Evolutionary conservation across 2,329 filamentous ascomycete species (phyloP).

Genomic region (Fusarium nygamai): DNA sequence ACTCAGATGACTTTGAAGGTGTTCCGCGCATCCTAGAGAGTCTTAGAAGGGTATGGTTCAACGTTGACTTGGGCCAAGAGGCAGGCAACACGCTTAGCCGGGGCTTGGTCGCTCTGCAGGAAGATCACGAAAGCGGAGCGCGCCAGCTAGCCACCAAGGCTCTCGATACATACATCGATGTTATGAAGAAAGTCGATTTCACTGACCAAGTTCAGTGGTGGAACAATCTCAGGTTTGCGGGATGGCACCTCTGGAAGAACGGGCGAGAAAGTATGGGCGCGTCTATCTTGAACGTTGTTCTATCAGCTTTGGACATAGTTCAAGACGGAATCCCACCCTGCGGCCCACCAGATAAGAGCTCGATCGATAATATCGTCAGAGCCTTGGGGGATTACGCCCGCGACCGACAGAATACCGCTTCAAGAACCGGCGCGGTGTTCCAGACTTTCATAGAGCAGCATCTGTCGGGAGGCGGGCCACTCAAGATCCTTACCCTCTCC

Average conservation of each 20-base stretch:
- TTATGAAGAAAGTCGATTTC: constrained; percentile 51
- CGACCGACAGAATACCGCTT: constrained; percentile 40
- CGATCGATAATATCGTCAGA: constrained; percentile 33
- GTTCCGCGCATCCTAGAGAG: constrained; percentile 69
- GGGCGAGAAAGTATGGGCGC: constrained; percentile 74
- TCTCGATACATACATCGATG: constrained; percentile 58
- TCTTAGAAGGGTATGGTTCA: constrained; percentile 68
- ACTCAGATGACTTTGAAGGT: constrained; percentile 57
- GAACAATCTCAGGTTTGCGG: constrained; percentile 62
- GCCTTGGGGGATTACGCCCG: constrained; percentile 26
- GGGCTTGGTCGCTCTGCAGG: constrained; percentile 60
- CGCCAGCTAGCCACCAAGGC: constrained; percentile 66
- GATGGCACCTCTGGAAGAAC: constrained; percentile 73
- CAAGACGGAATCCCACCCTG: constrained; percentile 43
- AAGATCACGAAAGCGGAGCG: constrained; percentile 68
- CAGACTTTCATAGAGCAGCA: constrained; percentile 45
- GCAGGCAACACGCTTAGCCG: constrained; percentile 57
- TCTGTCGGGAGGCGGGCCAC: constrained; percentile 28
- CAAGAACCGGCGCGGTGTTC: constrained; percentile 50
- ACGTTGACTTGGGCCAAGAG: constrained; percentile 57
- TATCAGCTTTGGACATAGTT: constrained; percentile 57
- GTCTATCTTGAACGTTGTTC: constrained; percentile 62
- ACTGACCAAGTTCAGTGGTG: constrained; percentile 59
- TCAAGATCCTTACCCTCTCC: constrained; percentile 69
- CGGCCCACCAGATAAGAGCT: not conserved